phyloP scores from a whole-genome alignment of 768 basidiomycete species.

The Lentinula detonsa region DNA sequence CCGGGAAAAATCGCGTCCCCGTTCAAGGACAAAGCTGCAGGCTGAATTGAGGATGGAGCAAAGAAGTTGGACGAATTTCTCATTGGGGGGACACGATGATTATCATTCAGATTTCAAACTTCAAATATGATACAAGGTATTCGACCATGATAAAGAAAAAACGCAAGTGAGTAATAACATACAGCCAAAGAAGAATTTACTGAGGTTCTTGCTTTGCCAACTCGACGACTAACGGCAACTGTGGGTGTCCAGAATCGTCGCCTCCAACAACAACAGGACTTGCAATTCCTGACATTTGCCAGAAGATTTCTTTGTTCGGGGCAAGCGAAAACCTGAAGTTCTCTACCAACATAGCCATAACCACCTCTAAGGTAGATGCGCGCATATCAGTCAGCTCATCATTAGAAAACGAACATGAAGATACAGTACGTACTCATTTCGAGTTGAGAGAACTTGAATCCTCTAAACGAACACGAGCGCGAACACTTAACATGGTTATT shows the following conservation, averaged over 20 bases:
- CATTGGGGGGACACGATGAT: too few relatives aligned
- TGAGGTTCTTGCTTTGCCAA: not conserved
- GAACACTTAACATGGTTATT: not conserved
- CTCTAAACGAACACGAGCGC: not conserved
- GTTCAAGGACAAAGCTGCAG: too few relatives aligned
- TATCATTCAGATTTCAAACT: too few relatives aligned
- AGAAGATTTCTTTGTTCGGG: constrained; percentile 1
- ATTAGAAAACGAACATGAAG: too few relatives aligned
- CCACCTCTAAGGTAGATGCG: too few relatives aligned
- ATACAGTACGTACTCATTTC: constrained; percentile 6
- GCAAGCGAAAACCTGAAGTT: constrained; percentile 3
- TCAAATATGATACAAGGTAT: too few relatives aligned
- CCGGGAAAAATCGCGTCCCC: not conserved
- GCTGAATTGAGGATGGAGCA: too few relatives aligned
- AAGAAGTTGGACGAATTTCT: too few relatives aligned
- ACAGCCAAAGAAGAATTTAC: not conserved
- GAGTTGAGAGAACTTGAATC: constrained; percentile 7
- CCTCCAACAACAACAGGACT: constrained; percentile 1
- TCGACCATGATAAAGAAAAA: not conserved
- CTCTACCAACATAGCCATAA: constrained; percentile 1
- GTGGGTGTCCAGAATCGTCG: not conserved
- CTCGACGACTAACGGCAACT: not conserved
- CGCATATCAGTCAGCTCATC: too few relatives aligned
- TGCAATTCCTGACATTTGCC: constrained; percentile 3
- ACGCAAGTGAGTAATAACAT: not conserved